Base-by-base conservation (phyloP, 2,329 filamentous ascomycete genomes). In the Emergomyces africanus region DNA sequence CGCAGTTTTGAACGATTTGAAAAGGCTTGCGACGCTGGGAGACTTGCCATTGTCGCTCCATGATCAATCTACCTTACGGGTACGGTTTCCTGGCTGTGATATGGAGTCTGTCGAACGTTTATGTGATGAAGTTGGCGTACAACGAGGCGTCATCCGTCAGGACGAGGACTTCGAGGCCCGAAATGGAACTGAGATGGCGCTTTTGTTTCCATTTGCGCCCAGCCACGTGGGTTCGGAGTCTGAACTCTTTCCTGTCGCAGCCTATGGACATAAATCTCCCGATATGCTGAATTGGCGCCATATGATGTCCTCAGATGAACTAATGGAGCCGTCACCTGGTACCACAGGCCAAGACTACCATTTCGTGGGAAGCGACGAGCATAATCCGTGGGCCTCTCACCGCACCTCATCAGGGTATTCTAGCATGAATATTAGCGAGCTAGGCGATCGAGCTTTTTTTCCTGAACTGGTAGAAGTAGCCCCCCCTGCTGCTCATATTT, bases 31-130 rank as follows among this genome's bases (percentile, higher is more conserved):
- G 0, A 75, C 79, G 0, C 73, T 97, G 1, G 94, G 94, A 1
- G 90, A 96, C 68, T 76, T 99, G 23, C 90, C 92, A 0, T 83
- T 97, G 39, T 79, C 83, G 0, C 80, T 96, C 57, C 83, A 89
- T 58, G 80, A 82, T 42, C 77, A 81, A 39, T 83, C 83, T 1
- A 81, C 83, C 0, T 75, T 96, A 3, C 84, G 90, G 39, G 84
- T 97, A 1, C 86, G 90, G 35, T 97, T 99, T 68, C 90, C 91
- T 0, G 94, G 94, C 2, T 91, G 94, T 62, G 92, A 97, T 67
- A 84, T 84, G 0, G 83, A 86, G 18, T 89, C 88, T 0, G 87
- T 96, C 0, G 89, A 95, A 69, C 78, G 80, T 2, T 80, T 99
- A 0, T 96, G 91, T 70, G 84, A 89, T 53, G 94, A 99, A 70